Conservation (phyloP, 202 grass and related monocot genomes). For the Cymbopogon flexuosus region DNA sequence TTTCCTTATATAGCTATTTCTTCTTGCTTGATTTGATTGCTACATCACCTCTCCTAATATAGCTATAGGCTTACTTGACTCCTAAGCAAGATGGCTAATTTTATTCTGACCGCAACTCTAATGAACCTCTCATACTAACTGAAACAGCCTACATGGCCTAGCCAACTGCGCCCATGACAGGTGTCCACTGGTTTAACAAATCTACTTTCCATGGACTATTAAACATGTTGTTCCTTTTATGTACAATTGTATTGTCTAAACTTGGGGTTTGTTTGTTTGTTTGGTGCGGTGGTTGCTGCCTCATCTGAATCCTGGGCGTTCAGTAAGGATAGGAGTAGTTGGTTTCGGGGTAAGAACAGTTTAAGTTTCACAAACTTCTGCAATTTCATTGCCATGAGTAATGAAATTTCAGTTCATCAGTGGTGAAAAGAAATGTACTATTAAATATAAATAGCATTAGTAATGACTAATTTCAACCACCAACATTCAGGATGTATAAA, state of each 20-base stretch:
- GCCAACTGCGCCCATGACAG: not conserved
- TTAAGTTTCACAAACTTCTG: not conserved
- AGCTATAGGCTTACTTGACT: not conserved
- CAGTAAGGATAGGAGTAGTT: too few species aligned
- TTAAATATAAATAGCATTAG: not conserved
- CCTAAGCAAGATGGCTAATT: not conserved
- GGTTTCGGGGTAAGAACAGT: not conserved
- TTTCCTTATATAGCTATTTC: not conserved
- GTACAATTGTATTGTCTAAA: not conserved
- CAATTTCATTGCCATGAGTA: not conserved
- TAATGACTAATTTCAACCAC: not conserved
- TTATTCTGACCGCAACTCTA: not conserved
- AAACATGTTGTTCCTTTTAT: not conserved
- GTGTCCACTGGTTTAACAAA: not conserved
- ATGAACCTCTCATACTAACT: not conserved
- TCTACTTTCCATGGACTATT: not conserved
- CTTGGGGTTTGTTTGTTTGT: not conserved
- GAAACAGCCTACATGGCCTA: not conserved
- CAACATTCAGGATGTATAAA: not conserved
- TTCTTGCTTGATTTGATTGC: not conserved
- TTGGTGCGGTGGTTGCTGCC: not conserved
- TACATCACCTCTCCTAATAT: not conserved
- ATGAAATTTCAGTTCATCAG: not conserved
- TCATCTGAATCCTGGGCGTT: too few species aligned
- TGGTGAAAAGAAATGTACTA: not conserved